Evolutionary conservation across 2,329 filamentous ascomycete genomes (phyloP).

Genomic region (Emmonsiellopsis sp.): DNA sequence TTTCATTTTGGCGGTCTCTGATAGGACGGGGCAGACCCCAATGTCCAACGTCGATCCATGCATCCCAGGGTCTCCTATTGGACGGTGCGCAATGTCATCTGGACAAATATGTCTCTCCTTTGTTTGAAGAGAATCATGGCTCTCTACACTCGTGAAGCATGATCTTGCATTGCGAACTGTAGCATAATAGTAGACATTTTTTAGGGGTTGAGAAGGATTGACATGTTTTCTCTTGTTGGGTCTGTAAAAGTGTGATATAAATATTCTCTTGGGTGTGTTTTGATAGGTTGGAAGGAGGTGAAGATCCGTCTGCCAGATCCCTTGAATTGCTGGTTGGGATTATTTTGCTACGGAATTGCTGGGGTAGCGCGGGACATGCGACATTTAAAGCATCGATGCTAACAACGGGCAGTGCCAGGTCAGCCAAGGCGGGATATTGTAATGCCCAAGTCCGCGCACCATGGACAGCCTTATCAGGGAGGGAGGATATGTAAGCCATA

Average conservation of each 20-base stretch:
- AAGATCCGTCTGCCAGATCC: too few relatives aligned
- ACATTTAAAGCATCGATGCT: neutral
- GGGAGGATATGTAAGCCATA: neutral
- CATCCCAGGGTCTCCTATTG: neutral
- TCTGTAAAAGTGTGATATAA: too few relatives aligned
- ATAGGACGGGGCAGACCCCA: neutral
- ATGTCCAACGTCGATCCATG: neutral
- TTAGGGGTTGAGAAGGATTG: too few relatives aligned
- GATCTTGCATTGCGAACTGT: too few relatives aligned
- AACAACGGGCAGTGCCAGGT: neutral
- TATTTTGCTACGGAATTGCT: neutral
- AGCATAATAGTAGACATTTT: too few relatives aligned
- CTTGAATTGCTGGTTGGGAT: neutral
- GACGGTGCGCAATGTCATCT: neutral
- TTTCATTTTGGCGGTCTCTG: neutral
- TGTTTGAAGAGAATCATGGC: too few relatives aligned
- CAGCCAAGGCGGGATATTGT: neutral
- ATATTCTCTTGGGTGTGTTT: neutral
- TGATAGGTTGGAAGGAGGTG: neutral
- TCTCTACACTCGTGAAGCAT: too few relatives aligned
- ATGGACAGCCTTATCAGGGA: neutral
- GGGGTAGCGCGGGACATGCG: neutral
- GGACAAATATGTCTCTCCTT: neutral
- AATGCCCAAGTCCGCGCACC: neutral
- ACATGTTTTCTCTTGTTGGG: too few relatives aligned